phyloP scores from a whole-genome alignment of 345 rosid species.

The Melastoma malabathricum region DNA sequence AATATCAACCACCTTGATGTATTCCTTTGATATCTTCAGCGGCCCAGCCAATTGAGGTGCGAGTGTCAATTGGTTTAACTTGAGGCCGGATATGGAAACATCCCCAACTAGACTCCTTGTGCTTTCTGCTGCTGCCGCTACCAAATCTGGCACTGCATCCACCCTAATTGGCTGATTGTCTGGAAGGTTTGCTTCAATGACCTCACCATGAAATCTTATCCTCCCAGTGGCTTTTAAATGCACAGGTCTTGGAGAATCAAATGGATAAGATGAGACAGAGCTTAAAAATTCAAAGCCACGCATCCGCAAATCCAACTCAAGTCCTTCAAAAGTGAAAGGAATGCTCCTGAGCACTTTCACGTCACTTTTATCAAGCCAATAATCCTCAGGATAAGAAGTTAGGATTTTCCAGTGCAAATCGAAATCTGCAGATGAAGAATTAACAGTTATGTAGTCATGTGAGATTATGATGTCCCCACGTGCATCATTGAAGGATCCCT shows the following conservation, averaged over 20 bases:
- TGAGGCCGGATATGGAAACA: constrained; percentile 73
- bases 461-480: constrained; percentile 92
- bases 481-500: constrained; percentile 92
- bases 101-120: constrained; percentile 59
- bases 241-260: constrained; percentile 89
- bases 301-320: constrained; percentile 90
- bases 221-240: constrained; percentile 92
- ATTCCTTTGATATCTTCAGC: constrained; percentile 62
- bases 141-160: constrained; percentile 17
- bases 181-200: constrained; percentile 25
- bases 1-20: constrained; percentile 43
- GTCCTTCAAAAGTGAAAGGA: constrained; percentile 78
- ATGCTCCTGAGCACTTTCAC: constrained; percentile 19
- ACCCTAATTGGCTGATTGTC: constrained; percentile 17
- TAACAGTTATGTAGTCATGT: constrained; percentile 66
- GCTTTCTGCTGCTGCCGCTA: constrained; percentile 17
- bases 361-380: constrained; percentile 32
- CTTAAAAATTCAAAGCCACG: constrained; percentile 95
- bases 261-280: constrained; percentile 65
- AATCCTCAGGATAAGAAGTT: constrained; percentile 60
- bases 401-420: constrained; percentile 64
- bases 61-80: constrained; percentile 78
- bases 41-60: constrained; percentile 83
- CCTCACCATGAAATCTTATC: constrained; percentile 77
- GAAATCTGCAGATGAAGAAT: constrained; percentile 80